Conservation (phyloP, 2,329 filamentous ascomycete species). For the Ophioceras dolichostomum region DNA sequence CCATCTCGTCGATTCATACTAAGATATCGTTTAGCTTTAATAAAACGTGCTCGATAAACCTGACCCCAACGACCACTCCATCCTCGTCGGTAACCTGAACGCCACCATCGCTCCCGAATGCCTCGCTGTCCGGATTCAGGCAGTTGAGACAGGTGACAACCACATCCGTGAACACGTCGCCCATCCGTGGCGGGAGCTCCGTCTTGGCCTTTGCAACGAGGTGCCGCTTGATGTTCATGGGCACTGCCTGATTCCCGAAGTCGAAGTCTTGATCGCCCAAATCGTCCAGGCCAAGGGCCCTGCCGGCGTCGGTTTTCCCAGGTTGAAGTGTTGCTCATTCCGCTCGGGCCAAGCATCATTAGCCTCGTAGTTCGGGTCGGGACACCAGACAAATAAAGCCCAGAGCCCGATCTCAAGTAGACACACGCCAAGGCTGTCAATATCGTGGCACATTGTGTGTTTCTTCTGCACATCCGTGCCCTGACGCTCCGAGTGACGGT, state of each 20-base stretch:
- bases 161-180: neutral
- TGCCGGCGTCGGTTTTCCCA: too few species aligned
- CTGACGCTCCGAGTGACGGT: neutral
- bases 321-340: too few species aligned
- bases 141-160: neutral
- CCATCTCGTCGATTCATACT: too few species aligned
- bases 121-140: neutral
- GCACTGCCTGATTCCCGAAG: too few species aligned
- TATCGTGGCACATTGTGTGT: neutral
- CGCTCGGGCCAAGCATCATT: too few species aligned
- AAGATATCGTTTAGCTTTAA: neutral
- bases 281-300: too few species aligned
- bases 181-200: neutral
- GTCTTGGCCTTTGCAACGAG: neutral
- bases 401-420: neutral
- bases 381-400: neutral
- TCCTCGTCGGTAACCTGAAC: neutral
- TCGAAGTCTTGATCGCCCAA: too few species aligned
- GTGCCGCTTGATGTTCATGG: neutral
- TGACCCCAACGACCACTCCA: neutral
- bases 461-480: neutral
- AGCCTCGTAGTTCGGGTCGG: too few species aligned
- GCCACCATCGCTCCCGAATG: neutral
- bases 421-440: neutral
- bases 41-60: neutral